Conservation (phyloP, 2,329 filamentous ascomycete species). For the Xylaria sp. region DNA sequence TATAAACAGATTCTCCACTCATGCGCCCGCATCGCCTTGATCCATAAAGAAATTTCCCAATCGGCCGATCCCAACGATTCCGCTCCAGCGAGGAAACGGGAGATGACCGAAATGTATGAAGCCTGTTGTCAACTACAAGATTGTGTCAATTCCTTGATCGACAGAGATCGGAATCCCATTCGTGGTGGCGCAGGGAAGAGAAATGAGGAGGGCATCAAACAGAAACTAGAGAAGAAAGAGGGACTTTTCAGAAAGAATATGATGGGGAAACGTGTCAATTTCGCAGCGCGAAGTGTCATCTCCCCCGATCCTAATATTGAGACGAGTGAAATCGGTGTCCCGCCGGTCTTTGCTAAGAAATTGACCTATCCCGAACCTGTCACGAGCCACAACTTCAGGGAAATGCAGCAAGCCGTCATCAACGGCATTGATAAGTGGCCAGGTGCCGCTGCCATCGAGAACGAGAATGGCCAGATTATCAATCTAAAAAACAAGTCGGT, state of each 20-base stretch:
- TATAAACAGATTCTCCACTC: constrained; percentile 86
- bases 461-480: constrained; percentile 91
- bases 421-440: constrained; percentile 96
- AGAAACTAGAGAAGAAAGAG: constrained; percentile 98
- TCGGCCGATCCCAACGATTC: constrained; percentile 50
- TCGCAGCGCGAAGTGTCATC: constrained; percentile 95
- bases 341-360: constrained; percentile 96
- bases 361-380: constrained; percentile 97
- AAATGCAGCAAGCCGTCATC: constrained; percentile 94
- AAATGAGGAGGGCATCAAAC: constrained; percentile 95
- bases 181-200: constrained; percentile 80
- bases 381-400: constrained; percentile 95
- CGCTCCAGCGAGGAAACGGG: constrained; percentile 57
- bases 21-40: constrained; percentile 77
- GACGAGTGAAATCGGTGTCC: constrained; percentile 98
- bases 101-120: constrained; percentile 81
- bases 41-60: constrained; percentile 73
- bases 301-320: constrained; percentile 98
- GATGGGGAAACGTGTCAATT: constrained; percentile 99
- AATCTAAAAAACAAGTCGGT: constrained; percentile 86
- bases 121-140: constrained; percentile 88
- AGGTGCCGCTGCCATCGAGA: constrained; percentile 92
- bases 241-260: constrained; percentile 98
- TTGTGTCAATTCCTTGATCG: constrained; percentile 89
- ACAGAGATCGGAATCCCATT: constrained; percentile 85